Evolutionary conservation across 2,329 filamentous ascomycete genomes (phyloP).

Genomic region (Clonostachys rhizophaga): DNA sequence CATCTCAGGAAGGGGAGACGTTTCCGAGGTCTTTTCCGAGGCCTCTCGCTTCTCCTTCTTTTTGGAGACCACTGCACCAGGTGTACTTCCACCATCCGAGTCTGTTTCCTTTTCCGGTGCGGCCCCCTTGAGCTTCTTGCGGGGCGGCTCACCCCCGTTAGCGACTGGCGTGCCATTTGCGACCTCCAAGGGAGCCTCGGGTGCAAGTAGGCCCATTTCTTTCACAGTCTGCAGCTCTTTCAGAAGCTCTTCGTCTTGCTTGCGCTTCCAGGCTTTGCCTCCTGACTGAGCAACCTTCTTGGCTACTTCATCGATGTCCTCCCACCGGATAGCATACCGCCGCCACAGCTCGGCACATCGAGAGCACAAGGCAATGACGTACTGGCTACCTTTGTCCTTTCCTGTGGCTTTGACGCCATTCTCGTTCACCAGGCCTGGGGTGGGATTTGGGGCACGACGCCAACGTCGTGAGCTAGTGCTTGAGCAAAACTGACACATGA

Average conservation of each 20-base stretch:
- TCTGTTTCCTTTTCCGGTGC: slow-evolving; percentile 47
- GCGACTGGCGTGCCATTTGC: slow-evolving; percentile 18
- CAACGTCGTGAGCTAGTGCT: slow-evolving; percentile 80
- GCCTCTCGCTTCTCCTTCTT: slow-evolving; percentile 49
- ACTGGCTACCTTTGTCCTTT: slow-evolving; percentile 73
- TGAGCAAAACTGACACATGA: slow-evolving; percentile 91
- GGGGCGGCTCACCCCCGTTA: slow-evolving; percentile 45
- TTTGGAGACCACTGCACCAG: slow-evolving; percentile 34
- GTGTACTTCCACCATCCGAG: slow-evolving; percentile 38
- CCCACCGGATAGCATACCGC: slow-evolving; percentile 93
- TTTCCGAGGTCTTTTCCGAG: slow-evolving; percentile 45
- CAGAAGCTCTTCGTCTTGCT: slow-evolving; percentile 85
- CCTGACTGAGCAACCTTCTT: slow-evolving; percentile 81
- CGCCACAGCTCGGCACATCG: slow-evolving; percentile 93
- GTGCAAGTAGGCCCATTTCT: slow-evolving; percentile 43
- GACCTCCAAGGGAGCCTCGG: slow-evolving; percentile 35
- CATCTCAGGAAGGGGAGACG: slow-evolving; percentile 53
- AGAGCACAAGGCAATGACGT: slow-evolving; percentile 79
- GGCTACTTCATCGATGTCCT: slow-evolving; percentile 84
- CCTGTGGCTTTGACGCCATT: slow-evolving; percentile 48
- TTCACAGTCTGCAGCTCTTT: slow-evolving; percentile 66
- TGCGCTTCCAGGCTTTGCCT: slow-evolving; percentile 79
- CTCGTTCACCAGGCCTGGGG: slow-evolving; percentile 66
- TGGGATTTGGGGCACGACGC: slow-evolving; percentile 79
- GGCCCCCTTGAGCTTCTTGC: slow-evolving; percentile 57